Evolutionary conservation across 768 basidiomycete genomes (phyloP), one percentile per base, ranked within the genome.

Genomic region (Trametopsis cervina): DNA sequence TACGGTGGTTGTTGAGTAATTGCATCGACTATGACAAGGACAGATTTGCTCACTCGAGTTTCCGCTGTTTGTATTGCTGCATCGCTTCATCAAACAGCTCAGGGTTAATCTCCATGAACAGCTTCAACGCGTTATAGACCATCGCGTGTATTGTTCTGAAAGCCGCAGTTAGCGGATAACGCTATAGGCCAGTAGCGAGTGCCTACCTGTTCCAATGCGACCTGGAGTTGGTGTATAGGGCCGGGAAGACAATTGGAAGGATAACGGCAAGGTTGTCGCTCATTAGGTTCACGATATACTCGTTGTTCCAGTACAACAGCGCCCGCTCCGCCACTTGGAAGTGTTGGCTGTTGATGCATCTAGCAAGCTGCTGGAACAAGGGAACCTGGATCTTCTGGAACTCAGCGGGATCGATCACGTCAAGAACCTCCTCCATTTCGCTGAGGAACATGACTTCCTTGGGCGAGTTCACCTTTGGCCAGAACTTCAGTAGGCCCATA

Each of bases 381-480:
- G 88, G 80, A 17, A 89, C 72, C 66, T 96, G 89, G 52, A 98
- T 89, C 76, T 98, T 98, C 66, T 84, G 84, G 70, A 99, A 99
- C 68, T 98, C 94, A 46, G 78, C 77, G 1, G 92, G 92, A 60
- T 98, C 94, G 56, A 96, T 97, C 51, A 99, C 96, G 67, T 99
- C 96, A 53, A 99, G 69, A 3, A 99, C 89, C 72, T 99, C 96
- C 68, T 99, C 96, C 45, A 99, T 91, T 71, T 99, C 96, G 67
- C 97, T 97, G 50, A 99, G 73, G 71, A 89, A 99, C 96, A 99
- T 99, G 66, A 98, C 96, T 62, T 99, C 96, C 72, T 99, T 99
- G 13, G 94, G 94, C 26, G 89, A 92, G 67, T 99, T 98, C 58
- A 99, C 96, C 67, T 98, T 98, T 25, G 96, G 96, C 96, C 96